Conservation (phyloP, 148 eudicot genomes). For the Selenicereus undatus region DNA sequence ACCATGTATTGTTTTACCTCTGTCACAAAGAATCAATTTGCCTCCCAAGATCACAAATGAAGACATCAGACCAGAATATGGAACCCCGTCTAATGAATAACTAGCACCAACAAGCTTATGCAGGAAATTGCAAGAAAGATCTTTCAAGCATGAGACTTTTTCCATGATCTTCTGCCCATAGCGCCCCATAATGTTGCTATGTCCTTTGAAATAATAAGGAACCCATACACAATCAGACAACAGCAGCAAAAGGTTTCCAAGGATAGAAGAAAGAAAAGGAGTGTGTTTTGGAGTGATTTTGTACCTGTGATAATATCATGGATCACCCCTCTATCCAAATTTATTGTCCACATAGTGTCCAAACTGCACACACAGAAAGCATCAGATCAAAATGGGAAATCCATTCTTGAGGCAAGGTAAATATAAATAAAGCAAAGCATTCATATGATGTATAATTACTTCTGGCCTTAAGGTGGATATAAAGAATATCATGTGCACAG, state of each 20-base stretch:
- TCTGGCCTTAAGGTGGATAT: neutral
- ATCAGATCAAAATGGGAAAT: neutral
- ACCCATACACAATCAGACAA: constrained; percentile 14
- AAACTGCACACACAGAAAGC: constrained; percentile 44
- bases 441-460: neutral
- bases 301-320: constrained; percentile 62
- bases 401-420: neutral
- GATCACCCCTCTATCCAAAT: constrained; percentile 54
- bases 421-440: neutral
- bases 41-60: constrained; percentile 54
- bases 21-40: constrained; percentile 56
- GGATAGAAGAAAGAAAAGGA: neutral
- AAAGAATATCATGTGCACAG: neutral
- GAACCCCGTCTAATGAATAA: constrained; percentile 39
- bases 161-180: constrained; percentile 60
- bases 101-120: constrained; percentile 38
- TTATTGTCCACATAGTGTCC: constrained; percentile 74
- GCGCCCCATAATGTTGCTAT: constrained; percentile 51
- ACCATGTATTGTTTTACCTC: constrained; percentile 44
- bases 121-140: constrained; percentile 43
- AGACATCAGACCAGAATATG: constrained; percentile 56
- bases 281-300: neutral
- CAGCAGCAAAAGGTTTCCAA: neutral
- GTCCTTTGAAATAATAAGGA: constrained; percentile 37
- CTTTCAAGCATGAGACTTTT: constrained; percentile 43